Conservation (phyloP, 257 asterid species). For the Jaltomata sinuosa region DNA sequence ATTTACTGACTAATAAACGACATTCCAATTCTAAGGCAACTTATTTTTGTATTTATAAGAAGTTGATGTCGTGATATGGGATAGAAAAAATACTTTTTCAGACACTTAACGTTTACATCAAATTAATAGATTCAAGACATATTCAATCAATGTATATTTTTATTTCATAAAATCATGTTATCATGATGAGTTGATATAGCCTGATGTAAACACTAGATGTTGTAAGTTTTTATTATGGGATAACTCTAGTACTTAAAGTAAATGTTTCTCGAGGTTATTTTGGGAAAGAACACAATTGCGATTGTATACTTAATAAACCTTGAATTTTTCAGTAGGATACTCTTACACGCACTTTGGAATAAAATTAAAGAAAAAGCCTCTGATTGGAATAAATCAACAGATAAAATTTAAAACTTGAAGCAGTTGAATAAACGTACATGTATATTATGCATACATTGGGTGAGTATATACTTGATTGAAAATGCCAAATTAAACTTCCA, state of each 20-base stretch:
- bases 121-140: neutral
- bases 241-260: too few relatives aligned
- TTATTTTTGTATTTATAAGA: neutral
- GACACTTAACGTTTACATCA: neutral
- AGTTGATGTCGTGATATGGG: neutral
- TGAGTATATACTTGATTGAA: neutral
- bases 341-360: neutral
- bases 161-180: too few relatives aligned
- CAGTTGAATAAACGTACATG: neutral
- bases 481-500: neutral
- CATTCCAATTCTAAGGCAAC: neutral
- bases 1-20: neutral
- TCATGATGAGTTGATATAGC: neutral
- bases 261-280: neutral
- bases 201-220: too few relatives aligned
- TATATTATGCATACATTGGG: too few relatives aligned
- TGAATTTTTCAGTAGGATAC: neutral
- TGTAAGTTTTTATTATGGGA: too few relatives aligned
- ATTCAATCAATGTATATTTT: too few relatives aligned
- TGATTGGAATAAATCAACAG: neutral
- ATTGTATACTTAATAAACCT: neutral
- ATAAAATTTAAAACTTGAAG: neutral
- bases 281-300: neutral
- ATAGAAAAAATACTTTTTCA: neutral
- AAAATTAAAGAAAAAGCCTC: neutral